Conservation (phyloP, 2,329 filamentous ascomycete species). For the Aureobasidium sp. region DNA sequence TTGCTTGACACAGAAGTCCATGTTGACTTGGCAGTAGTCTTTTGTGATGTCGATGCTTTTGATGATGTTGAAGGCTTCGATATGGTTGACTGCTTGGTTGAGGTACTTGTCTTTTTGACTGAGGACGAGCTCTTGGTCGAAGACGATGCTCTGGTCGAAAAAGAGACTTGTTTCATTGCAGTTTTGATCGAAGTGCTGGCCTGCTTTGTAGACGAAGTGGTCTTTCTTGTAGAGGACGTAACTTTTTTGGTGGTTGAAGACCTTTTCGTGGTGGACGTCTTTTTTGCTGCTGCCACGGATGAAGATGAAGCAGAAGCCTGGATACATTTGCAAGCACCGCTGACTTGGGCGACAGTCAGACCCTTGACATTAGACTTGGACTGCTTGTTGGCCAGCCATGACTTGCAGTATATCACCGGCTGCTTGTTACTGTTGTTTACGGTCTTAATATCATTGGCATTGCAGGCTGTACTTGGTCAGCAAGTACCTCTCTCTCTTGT, state of each 20-base stretch:
- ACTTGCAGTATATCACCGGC: slow-evolving; percentile 3
- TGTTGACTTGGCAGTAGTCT: not conserved
- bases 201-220: not conserved
- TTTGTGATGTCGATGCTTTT: not conserved
- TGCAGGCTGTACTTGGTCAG: slow-evolving; percentile 1
- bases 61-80: not conserved
- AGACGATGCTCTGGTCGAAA: not conserved
- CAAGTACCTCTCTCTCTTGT: not conserved
- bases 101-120: not conserved
- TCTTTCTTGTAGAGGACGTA: not conserved
- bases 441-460: slow-evolving; percentile 6
- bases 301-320: slow-evolving; percentile 6
- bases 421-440: slow-evolving; percentile 5
- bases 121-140: not conserved
- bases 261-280: not conserved
- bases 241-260: not conserved
- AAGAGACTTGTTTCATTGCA: not conserved
- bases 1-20: not conserved
- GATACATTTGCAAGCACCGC: slow-evolving; percentile 7
- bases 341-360: slow-evolving; percentile 2
- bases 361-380: slow-evolving; percentile 6
- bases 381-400: slow-evolving; percentile 9
- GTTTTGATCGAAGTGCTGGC: not conserved
- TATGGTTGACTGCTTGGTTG: not conserved
- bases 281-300: slow-evolving; percentile 7